Percentiles rank a stretch among this genome's conserved stretches.
phyloP scores from a whole-genome alignment of 2,329 filamentous ascomycete genomes.

The Penicillium sclerotiorum region DNA sequence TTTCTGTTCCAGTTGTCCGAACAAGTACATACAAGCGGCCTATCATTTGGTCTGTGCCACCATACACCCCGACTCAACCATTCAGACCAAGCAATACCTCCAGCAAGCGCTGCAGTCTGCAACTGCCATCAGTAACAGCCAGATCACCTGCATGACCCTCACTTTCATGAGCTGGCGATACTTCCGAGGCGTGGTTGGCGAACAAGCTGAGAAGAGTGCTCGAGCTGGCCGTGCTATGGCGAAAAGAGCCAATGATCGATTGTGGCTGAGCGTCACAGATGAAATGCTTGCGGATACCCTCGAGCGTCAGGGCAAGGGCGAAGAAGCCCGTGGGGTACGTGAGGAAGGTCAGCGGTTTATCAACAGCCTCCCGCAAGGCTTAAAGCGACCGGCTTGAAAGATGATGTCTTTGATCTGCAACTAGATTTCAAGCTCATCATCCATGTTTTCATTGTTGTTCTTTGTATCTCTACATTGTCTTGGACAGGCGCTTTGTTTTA shows the following conservation, averaged over 20 bases:
- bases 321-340: conserved; percentile 51
- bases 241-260: conserved; percentile 67
- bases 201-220: conserved; percentile 76
- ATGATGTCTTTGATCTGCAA: neutral
- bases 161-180: conserved; percentile 83
- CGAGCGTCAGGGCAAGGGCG: conserved; percentile 68
- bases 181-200: conserved; percentile 79
- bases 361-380: conserved; percentile 38
- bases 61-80: conserved; percentile 67
- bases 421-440: neutral
- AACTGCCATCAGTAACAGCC: conserved; percentile 70
- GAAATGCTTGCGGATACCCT: conserved; percentile 76
- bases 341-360: conserved; percentile 49
- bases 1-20: conserved; percentile 69
- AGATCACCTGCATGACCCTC: conserved; percentile 80
- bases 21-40: conserved; percentile 74
- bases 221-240: conserved; percentile 70
- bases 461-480: conserved; percentile 11
- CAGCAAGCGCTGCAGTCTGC: conserved; percentile 71
- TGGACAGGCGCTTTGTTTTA: conserved; percentile 23
- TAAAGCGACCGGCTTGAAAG: conserved; percentile 34
- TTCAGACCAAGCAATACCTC: conserved; percentile 77
- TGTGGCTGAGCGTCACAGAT: conserved; percentile 80
- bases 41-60: conserved; percentile 76
- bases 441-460: conserved; percentile 3